Base-by-base conservation (phyloP, 192 early-diverging fungal species). In the Mortierella antarctica region DNA sequence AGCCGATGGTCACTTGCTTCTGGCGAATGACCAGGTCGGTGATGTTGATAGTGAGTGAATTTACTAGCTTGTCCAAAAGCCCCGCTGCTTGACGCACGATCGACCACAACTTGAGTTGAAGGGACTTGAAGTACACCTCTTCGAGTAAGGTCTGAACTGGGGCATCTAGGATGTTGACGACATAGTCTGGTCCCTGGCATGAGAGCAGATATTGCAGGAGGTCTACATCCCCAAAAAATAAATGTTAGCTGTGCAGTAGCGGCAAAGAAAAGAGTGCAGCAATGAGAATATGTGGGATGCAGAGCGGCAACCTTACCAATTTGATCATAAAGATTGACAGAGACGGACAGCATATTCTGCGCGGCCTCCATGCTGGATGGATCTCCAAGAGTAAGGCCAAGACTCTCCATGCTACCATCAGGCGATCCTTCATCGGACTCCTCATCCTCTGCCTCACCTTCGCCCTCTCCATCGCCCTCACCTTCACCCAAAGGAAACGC, bases 21-120 rank as follows among this genome's bases (percentile, higher is more conserved):
- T 91, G 89, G 7, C 92, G 88, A 68, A 95, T 90, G 39, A 95
- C 83, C 31, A 96, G 73, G 69, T 96, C 95, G 6, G 93, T 87
- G 47, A 96, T 88, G 70, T 93, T 94, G 84, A 91, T 90, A 0
- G 93, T 93, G 44, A 96, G 82, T 7, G 87, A 88, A 54, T 92
- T 92, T 54, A 95, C 91, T 21, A 88, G 84, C 75, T 96, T 96
- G 31, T 85, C 71, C 21, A 95, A 82, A 11, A 95, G 62, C 17
- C 94, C 93, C 23, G 94, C 92, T 6, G 91, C 89, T 65, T 93
- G 93, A 53, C 95, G 90, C 17, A 94, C 93, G 63, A 95, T 91
- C 49, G 87, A 89, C 95, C 95, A 96, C 39, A 89, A 83, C 59
- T 91, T 88, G 45, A 91, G 77, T 59, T 88, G 84, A 52, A 92